phyloP scores from a whole-genome alignment of 805 yeast species.

The Starmera quercuum region DNA sequence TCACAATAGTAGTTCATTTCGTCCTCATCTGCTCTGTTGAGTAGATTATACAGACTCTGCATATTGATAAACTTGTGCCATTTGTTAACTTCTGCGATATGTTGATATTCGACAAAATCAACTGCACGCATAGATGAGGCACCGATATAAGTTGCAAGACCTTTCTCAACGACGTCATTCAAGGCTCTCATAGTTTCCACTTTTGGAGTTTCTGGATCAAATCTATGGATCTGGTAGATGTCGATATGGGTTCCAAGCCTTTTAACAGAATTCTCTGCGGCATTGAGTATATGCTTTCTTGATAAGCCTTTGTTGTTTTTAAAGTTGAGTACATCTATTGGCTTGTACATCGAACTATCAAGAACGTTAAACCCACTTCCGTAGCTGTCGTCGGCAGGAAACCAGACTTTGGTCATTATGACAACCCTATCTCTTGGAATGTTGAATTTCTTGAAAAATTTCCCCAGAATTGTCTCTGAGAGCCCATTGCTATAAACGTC shows the following conservation, averaged over 20 bases:
- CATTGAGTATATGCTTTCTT: constrained; percentile 41
- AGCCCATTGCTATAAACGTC: constrained; percentile 39
- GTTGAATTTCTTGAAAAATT: constrained; percentile 41
- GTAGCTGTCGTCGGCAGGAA: constrained; percentile 8
- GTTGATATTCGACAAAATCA: constrained; percentile 48
- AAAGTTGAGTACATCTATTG: constrained; percentile 10
- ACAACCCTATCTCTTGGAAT: constrained; percentile 49
- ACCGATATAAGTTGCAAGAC: constrained; percentile 48
- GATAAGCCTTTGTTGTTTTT: constrained; percentile 33
- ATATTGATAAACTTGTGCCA: constrained; percentile 54
- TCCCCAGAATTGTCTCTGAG: constrained; percentile 44
- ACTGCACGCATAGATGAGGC: constrained; percentile 54
- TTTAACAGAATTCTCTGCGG: constrained; percentile 28
- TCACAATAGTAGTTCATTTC: constrained; percentile 52
- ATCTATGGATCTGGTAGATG: constrained; percentile 49
- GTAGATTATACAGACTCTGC: constrained; percentile 51
- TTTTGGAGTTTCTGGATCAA: constrained; percentile 39
- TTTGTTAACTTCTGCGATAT: constrained; percentile 44
- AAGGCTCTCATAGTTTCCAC: constrained; percentile 48
- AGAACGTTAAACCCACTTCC: constrained; percentile 8
- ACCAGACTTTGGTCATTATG: constrained; percentile 42
- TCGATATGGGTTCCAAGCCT: constrained; percentile 48
- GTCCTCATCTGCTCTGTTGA: constrained; percentile 58
- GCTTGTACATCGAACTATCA: constrained; percentile 3
- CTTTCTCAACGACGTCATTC: constrained; percentile 40